A percentile compares a stretch with the other conserved stretches of the same genome.
Evolutionary conservation across 768 basidiomycete genomes (phyloP).

Genomic region (Leucosporidium yakuticum): DNA sequence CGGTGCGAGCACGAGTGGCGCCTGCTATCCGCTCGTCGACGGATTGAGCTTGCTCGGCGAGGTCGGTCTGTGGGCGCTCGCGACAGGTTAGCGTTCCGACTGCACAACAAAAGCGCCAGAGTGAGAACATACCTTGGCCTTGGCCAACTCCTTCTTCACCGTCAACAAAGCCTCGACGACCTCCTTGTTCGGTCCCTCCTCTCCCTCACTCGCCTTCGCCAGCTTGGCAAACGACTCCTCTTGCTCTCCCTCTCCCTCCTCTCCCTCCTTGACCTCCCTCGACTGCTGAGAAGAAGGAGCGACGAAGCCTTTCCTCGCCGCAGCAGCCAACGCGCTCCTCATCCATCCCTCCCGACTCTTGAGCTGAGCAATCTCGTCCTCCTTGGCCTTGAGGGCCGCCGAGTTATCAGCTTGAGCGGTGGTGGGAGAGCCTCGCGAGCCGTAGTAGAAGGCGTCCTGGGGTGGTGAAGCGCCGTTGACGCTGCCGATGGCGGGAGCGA

Average conservation of each 20-base stretch:
- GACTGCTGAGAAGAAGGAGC: slow-evolving; percentile 20
- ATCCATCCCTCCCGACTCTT: slow-evolving; percentile 79
- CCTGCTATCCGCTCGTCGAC: slow-evolving; percentile 73
- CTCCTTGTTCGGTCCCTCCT: slow-evolving; percentile 12
- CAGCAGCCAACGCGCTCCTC: slow-evolving; percentile 68
- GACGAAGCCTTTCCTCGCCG: slow-evolving; percentile 67
- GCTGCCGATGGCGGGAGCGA: too few species aligned
- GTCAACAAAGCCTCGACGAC: slow-evolving; percentile 63
- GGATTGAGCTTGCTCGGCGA: slow-evolving; percentile 47
- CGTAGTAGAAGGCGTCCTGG: slow-evolving; percentile 3
- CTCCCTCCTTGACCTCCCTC: slow-evolving; percentile 39
- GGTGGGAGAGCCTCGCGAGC: not conserved
- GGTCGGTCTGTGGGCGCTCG: slow-evolving; percentile 53
- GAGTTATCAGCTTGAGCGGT: too few species aligned
- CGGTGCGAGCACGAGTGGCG: slow-evolving; percentile 66
- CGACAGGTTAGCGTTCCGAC: slow-evolving; percentile 1
- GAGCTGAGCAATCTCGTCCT: slow-evolving; percentile 61
- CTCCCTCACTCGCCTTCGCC: not conserved
- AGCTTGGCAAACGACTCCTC: not conserved
- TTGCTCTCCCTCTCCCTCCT: not conserved
- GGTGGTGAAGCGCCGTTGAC: not conserved
- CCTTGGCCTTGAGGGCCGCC: slow-evolving; percentile 3
- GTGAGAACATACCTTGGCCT: slow-evolving; percentile 62
- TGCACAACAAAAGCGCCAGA: slow-evolving; percentile 9
- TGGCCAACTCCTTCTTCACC: slow-evolving; percentile 82